Evolutionary conservation across 1,284 basidiomycete species (phyloP).

Genomic region (Mrakiaceae sp.): DNA sequence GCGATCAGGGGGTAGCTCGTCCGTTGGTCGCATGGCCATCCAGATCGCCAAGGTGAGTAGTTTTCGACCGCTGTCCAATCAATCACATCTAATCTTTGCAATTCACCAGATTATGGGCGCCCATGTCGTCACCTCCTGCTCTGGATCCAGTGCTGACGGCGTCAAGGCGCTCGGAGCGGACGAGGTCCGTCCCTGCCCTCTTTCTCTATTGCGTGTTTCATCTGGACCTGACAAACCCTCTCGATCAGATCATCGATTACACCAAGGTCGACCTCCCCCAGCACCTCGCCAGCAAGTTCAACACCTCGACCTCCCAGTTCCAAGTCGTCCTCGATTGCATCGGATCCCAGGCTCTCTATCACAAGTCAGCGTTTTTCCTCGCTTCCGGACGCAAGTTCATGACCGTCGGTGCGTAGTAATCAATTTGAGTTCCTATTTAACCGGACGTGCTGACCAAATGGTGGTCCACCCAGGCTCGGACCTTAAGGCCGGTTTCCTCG

Average conservation of each 20-base stretch:
- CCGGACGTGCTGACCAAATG: too few relatives aligned
- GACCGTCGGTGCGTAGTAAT: too few relatives aligned
- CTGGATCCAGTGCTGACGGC: constrained; percentile 6
- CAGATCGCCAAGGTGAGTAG: constrained; percentile 18
- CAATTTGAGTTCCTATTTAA: too few relatives aligned
- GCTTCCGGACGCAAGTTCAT: too few relatives aligned
- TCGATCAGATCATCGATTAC: constrained; percentile 18
- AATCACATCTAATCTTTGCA: too few relatives aligned
- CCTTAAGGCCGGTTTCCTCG: too few relatives aligned
- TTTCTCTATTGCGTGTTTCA: background rate
- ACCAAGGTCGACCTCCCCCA: constrained; percentile 11
- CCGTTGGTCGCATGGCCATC: constrained; percentile 20
- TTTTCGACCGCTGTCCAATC: too few relatives aligned
- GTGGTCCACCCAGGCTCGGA: too few relatives aligned
- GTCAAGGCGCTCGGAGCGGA: constrained; percentile 18
- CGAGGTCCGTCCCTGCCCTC: constrained; percentile 2
- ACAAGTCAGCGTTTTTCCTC: background rate
- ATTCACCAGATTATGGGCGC: constrained; percentile 6
- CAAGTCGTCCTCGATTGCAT: constrained; percentile 19
- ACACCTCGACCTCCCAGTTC: constrained; percentile 8
- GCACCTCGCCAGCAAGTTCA: constrained; percentile 14
- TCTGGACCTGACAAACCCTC: background rate
- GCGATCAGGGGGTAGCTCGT: constrained; percentile 5
- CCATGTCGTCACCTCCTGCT: constrained; percentile 19
- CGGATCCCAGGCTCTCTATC: constrained; percentile 17